Evolutionary conservation across 495 filamentous ascomycete species (phyloP).

Genomic region (Talaromyces trachyspermus): DNA sequence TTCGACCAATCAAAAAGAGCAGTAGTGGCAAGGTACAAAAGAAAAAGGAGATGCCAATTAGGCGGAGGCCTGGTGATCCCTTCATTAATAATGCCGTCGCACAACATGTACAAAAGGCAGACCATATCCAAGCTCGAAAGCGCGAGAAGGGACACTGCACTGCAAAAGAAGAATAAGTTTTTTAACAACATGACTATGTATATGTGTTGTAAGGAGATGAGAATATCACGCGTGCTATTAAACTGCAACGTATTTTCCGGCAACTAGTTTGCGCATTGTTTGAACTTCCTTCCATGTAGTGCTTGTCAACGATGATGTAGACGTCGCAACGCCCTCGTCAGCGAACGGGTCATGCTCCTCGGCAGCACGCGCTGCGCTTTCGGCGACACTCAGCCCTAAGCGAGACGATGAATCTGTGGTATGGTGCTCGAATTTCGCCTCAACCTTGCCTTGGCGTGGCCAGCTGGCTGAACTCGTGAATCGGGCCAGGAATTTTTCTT

Average conservation of each 20-base stretch:
- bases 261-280: constrained; percentile 62
- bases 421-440: constrained; percentile 73
- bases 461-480: constrained; percentile 69
- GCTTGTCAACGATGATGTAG: constrained; percentile 22
- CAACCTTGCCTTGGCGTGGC: constrained; percentile 67
- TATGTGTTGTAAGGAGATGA: neutral
- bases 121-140: too few relatives aligned
- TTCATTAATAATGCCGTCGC: too few relatives aligned
- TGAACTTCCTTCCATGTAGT: constrained; percentile 67
- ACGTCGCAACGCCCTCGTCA: constrained; percentile 43
- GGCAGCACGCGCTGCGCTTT: constrained; percentile 6
- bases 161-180: neutral
- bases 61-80: too few relatives aligned
- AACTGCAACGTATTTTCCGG: constrained; percentile 62
- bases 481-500: constrained; percentile 69
- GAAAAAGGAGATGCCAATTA: too few relatives aligned
- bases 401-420: constrained; percentile 48
- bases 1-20: too few relatives aligned
- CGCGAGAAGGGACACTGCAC: neutral
- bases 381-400: constrained; percentile 50
- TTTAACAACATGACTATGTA: neutral
- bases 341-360: constrained; percentile 57
- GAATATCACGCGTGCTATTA: constrained; percentile 7
- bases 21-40: too few relatives aligned
- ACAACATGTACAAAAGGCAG: too few relatives aligned